A percentile compares a stretch with the other conserved stretches of the same genome.
Evolutionary conservation across 2,329 filamentous ascomycete genomes (phyloP).

Genomic region (Paracorniculantispora psalliotae): DNA sequence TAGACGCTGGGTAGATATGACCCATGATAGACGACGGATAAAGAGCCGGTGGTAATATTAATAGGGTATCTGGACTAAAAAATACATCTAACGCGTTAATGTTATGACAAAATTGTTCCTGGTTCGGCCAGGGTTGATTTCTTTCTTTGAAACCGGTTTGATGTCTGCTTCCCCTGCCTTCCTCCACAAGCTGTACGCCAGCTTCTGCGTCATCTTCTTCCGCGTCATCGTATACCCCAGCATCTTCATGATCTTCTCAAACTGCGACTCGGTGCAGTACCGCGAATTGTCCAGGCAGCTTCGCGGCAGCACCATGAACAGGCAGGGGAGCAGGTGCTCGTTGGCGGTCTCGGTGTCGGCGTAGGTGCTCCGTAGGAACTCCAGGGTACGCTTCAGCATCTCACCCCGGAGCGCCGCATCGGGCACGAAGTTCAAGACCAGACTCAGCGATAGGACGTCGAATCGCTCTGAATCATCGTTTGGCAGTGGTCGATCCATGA

Average conservation of each 20-base stretch:
- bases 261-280: slow-evolving; percentile 69
- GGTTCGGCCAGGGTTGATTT: slow-evolving; percentile 66
- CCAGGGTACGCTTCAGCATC: slow-evolving; percentile 74
- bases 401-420: slow-evolving; percentile 68
- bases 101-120: slow-evolving; percentile 92
- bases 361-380: slow-evolving; percentile 53
- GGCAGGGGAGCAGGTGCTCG: slow-evolving; percentile 50
- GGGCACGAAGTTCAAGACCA: slow-evolving; percentile 93
- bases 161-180: slow-evolving; percentile 27
- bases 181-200: slow-evolving; percentile 87
- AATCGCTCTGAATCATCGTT: slow-evolving; percentile 58
- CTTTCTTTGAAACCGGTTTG: slow-evolving; percentile 52
- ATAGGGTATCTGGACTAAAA: not conserved
- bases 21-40: not conserved
- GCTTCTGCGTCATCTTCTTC: slow-evolving; percentile 72
- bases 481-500: slow-evolving; percentile 82
- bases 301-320: slow-evolving; percentile 87
- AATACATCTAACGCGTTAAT: slow-evolving; percentile 39
- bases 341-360: slow-evolving; percentile 16
- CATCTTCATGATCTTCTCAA: slow-evolving; percentile 68
- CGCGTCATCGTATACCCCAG: slow-evolving; percentile 66
- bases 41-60: not conserved
- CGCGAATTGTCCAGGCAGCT: slow-evolving; percentile 87
- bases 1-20: not conserved
- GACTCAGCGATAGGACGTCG: slow-evolving; percentile 83